Conservation (phyloP, 345 rosid species). For the Citrus inodora region DNA sequence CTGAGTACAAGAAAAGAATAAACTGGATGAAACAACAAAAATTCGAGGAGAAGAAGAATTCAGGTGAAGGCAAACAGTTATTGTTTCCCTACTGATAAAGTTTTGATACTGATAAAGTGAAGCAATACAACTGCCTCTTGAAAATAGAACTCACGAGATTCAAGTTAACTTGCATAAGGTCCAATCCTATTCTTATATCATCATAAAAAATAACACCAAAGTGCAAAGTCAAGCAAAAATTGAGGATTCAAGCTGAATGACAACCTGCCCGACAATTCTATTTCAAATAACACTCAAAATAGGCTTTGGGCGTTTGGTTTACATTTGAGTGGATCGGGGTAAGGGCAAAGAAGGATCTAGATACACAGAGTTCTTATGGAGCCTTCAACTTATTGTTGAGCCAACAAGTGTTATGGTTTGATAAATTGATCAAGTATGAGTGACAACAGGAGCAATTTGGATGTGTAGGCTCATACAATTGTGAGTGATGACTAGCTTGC, state of each 20-base stretch:
- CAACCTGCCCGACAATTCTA: not conserved
- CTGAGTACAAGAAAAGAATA: not conserved
- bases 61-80: not conserved
- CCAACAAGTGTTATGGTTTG: not conserved
- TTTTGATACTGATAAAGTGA: not conserved
- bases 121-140: not conserved
- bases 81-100: not conserved
- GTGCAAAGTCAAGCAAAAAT: constrained; percentile 1
- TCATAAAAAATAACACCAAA: not conserved
- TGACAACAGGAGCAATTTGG: not conserved
- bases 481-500: not conserved
- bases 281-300: not conserved
- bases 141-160: not conserved
- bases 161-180: not conserved
- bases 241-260: not conserved
- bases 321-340: not conserved
- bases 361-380: not conserved
- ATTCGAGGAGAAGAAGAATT: not conserved
- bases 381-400: not conserved
- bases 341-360: not conserved
- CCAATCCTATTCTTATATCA: not conserved
- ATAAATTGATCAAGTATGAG: not conserved
- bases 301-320: not conserved
- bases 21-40: not conserved
- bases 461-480: not conserved